phyloP scores from a whole-genome alignment of 208 protist genomes.

The Trypanosoma vivax region DNA sequence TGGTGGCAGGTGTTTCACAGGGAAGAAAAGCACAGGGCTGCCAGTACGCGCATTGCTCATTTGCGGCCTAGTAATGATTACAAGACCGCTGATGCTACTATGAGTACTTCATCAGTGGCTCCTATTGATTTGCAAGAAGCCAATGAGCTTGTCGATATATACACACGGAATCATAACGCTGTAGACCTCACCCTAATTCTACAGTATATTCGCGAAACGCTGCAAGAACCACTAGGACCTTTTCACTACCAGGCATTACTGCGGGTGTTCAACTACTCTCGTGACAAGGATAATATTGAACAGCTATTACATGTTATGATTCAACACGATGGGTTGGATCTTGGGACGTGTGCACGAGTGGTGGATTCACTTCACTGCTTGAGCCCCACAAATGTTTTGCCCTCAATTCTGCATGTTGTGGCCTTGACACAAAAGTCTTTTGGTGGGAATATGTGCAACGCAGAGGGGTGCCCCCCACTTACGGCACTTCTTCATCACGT shows the following conservation, averaged over 20 bases:
- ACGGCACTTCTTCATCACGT: constrained; percentile 75
- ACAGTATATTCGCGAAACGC: constrained; percentile 71
- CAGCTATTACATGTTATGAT: constrained; percentile 75
- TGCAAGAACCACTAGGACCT: constrained; percentile 43
- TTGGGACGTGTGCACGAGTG: constrained; percentile 69
- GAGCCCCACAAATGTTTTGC: constrained; percentile 40
- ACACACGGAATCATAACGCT: constrained; percentile 55
- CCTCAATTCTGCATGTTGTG: constrained; percentile 37
- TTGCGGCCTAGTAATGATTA: constrained; percentile 16
- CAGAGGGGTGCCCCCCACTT: constrained; percentile 37
- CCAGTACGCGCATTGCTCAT: constrained; percentile 33
- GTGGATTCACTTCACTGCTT: constrained; percentile 65
- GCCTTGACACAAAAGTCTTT: constrained; percentile 43
- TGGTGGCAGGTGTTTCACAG: constrained; percentile 80
- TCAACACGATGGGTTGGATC: constrained; percentile 40
- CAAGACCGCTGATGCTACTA: not conserved
- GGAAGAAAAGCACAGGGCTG: constrained; percentile 50
- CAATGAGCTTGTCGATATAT: constrained; percentile 65
- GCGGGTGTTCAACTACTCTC: constrained; percentile 70
- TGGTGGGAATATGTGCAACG: constrained; percentile 27
- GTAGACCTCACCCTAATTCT: constrained; percentile 54
- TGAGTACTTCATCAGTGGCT: not conserved
- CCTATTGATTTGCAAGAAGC: constrained; percentile 26
- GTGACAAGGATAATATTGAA: constrained; percentile 55
- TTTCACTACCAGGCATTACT: constrained; percentile 79